A percentile compares a stretch with the other conserved stretches of the same genome.
These are phyloP conservation scores for Haplosporangium sp. DNA, from an alignment of 371 early-diverging fungal species.

Conservation along the genomic window DNA sequence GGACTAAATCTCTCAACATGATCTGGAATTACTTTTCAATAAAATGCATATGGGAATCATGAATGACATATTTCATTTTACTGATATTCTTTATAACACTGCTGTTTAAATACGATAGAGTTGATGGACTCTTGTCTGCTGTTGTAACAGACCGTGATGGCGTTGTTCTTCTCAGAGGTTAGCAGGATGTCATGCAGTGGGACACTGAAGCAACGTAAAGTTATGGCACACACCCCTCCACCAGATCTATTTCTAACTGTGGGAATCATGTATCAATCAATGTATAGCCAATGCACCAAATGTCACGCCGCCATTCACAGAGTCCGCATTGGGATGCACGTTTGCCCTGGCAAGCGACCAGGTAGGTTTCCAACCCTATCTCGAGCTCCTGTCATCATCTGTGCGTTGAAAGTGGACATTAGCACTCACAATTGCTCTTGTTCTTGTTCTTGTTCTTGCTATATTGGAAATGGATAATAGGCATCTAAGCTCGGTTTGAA, in stretches of 20 bases:
- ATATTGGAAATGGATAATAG: conserved; percentile 41
- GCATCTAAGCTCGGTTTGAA: conserved; percentile 74
- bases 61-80: neutral
- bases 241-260: neutral
- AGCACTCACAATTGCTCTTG: neutral
- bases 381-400: neutral
- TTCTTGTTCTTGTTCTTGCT: neutral
- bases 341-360: conserved; percentile 56
- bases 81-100: neutral
- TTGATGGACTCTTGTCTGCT: conserved; percentile 67
- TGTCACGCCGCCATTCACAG: conserved; percentile 49
- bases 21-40: neutral
- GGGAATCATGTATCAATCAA: neutral
- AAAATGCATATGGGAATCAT: neutral
- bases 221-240: too few species aligned
- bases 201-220: neutral
- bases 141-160: conserved; percentile 75
- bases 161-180: conserved; percentile 69
- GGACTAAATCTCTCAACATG: neutral
- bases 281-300: conserved; percentile 48
- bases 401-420: neutral
- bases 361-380: conserved; percentile 11
- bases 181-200: conserved; percentile 2
- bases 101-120: conserved; percentile 20
- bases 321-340: conserved; percentile 52